phyloP scores from a whole-genome alignment of 257 asterid genomes.

The Solanum chmielewskii region DNA sequence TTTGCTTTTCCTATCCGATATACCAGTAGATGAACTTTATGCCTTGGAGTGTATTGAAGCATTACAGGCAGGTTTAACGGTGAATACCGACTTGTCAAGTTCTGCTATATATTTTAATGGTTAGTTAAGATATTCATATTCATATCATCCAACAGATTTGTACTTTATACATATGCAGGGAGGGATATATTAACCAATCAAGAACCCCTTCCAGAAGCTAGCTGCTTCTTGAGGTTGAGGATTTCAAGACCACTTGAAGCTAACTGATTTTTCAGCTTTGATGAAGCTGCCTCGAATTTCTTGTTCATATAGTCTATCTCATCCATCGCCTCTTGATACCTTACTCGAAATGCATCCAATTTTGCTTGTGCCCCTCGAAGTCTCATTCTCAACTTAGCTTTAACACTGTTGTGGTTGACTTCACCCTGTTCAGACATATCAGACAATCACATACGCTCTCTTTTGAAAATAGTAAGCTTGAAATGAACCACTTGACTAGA shows the following conservation, averaged over 20 bases:
- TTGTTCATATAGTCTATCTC: conserved; percentile 44
- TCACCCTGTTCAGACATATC: conserved; percentile 29
- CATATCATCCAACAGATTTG: background rate
- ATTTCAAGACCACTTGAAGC: conserved; percentile 36
- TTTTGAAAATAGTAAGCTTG: background rate
- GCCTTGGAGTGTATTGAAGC: background rate
- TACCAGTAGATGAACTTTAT: background rate
- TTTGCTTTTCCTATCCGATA: background rate
- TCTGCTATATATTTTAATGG: background rate
- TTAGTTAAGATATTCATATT: background rate
- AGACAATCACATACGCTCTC: background rate
- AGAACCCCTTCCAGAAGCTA: conserved; percentile 17
- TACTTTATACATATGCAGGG: background rate
- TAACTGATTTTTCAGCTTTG: conserved; percentile 43
- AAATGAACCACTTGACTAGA: background rate
- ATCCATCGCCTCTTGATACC: conserved; percentile 29
- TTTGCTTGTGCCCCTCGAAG: conserved; percentile 48
- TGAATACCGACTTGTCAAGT: background rate
- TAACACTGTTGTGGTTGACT: conserved; percentile 23
- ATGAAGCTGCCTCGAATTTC: conserved; percentile 41
- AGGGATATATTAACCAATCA: background rate
- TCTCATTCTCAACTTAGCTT: conserved; percentile 52
- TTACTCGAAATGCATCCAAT: conserved; percentile 36
- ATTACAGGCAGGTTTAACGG: background rate
- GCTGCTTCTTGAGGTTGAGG: conserved; percentile 47